Percentiles rank a stretch among this genome's conserved stretches.
Evolutionary conservation across 1,284 basidiomycete species (phyloP).

Genomic region (Marasmius oreades): DNA sequence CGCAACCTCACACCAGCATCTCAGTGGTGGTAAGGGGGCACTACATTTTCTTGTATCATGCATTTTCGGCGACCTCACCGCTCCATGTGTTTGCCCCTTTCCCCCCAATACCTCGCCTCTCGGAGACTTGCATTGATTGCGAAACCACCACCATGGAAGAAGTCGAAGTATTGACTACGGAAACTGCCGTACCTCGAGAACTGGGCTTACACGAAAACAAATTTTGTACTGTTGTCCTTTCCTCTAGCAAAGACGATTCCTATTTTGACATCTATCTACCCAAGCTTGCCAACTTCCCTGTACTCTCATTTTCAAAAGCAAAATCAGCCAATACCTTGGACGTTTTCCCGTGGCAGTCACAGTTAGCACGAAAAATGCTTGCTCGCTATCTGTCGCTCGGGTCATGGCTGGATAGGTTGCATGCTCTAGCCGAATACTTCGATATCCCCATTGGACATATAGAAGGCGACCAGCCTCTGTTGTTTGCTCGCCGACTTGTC

Average conservation of each 20-base stretch:
- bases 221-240: conserved; percentile 76
- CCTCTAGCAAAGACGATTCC: too few species aligned
- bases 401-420: too few species aligned
- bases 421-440: too few species aligned
- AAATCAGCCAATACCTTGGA: conserved; percentile 73
- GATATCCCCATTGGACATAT: too few species aligned
- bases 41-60: conserved; percentile 90
- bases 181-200: conserved; percentile 85
- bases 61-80: conserved; percentile 66
- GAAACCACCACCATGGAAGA: too few species aligned
- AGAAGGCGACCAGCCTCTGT: too few species aligned
- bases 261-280: conserved; percentile 78
- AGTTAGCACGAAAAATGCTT: conserved; percentile 71
- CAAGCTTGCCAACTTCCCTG: conserved; percentile 82
- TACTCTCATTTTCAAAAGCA: conserved; percentile 81
- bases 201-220: conserved; percentile 71
- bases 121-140: too few species aligned
- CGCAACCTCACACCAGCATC: conserved; percentile 75
- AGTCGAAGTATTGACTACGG: too few species aligned
- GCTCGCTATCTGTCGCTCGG: too few species aligned
- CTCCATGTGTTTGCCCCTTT: too few species aligned
- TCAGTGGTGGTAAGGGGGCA: conserved; percentile 74
- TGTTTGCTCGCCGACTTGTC: conserved; percentile 83
- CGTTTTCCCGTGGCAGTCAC: conserved; percentile 74
- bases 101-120: too few species aligned